Base-by-base conservation (phyloP, 208 protist genomes). In the Leishmania arabica region DNA sequence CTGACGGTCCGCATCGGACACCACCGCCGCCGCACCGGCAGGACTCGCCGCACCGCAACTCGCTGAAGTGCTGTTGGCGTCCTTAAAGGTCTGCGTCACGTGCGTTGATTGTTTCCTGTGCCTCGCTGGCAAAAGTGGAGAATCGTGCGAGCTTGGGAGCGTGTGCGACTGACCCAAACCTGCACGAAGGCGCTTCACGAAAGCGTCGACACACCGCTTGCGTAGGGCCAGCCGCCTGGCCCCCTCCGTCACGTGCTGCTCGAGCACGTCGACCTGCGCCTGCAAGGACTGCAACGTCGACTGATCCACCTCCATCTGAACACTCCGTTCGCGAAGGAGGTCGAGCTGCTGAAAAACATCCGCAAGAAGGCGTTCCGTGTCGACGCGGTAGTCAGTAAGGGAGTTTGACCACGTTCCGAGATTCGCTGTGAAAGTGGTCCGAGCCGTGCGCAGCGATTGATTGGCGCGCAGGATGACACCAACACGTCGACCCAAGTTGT, bases 331-430 rank as follows among this genome's bases (percentile, higher is more conserved):
- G 17, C 82, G 78, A 8, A 86, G 66, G n/a, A 69, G 42, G 8
- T 86, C 82, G n/a, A 76, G 51, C 31, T 80, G 49, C 1, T 34
- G 37, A 58, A 86, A 86, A 2, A 78, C 24, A 21, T 77, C 72
- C 1, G 40, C 17, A 19, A 86, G 74, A 2, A 86, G 66, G 13
- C 47, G 66, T 34, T 86, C 82, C 2, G 73, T 77, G 15, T 76
- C 34, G 24, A 34, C 37, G n/a, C 82, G 82, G 45, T 86, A 77
- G 15, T 42, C 40, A 15, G 19, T 1, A 1, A 79, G 27, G 11
- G 65, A 66, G 53, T 82, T 24, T 17, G 77, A 75, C 74, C 72
- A 80, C 60, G 34, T 47, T 3, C 45, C 0, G 37, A 86, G 34
- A 56, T 82, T 40, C 21, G 40, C 78, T 21, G 78, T 71, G 45